Percentiles rank a stretch among this genome's conserved stretches.
Evolutionary conservation across 2,329 filamentous ascomycete genomes (phyloP).

Genomic region (Diaporthe eres): DNA sequence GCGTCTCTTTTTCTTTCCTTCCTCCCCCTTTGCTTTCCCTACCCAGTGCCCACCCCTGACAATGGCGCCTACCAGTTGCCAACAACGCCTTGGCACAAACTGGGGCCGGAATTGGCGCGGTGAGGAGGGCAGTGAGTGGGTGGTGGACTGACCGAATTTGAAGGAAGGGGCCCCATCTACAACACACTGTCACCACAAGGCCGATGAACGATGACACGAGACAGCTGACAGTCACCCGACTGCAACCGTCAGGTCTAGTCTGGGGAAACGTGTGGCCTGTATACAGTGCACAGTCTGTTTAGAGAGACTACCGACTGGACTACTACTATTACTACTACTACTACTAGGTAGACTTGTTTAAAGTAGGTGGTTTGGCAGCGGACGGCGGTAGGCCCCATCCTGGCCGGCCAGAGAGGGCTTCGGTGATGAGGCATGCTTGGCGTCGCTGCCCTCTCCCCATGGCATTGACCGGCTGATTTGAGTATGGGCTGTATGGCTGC

Average conservation of each 20-base stretch:
- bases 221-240: constrained; percentile 26
- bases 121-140: neutral
- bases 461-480: constrained; percentile 32
- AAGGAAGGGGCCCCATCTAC: constrained; percentile 11
- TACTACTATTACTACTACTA: neutral
- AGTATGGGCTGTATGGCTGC: constrained; percentile 4
- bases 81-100: constrained; percentile 10
- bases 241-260: constrained; percentile 1
- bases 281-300: constrained; percentile 9
- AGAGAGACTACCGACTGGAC: neutral
- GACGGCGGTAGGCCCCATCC: constrained; percentile 5
- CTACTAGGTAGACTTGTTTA: neutral
- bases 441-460: neutral
- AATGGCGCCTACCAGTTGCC: constrained; percentile 29
- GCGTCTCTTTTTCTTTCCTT: constrained; percentile 13
- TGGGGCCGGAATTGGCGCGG: constrained; percentile 27
- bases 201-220: constrained; percentile 25
- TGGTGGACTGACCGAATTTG: constrained; percentile 8
- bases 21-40: neutral
- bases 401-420: constrained; percentile 9
- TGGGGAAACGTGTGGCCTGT: constrained; percentile 17
- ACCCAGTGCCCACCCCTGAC: neutral
- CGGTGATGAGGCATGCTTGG: constrained; percentile 33
- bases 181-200: neutral
- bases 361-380: constrained; percentile 11